Evolutionary conservation across 495 filamentous ascomycete genomes (phyloP), one percentile per base, ranked within the genome.

Genomic region (Viridothelium virens): DNA sequence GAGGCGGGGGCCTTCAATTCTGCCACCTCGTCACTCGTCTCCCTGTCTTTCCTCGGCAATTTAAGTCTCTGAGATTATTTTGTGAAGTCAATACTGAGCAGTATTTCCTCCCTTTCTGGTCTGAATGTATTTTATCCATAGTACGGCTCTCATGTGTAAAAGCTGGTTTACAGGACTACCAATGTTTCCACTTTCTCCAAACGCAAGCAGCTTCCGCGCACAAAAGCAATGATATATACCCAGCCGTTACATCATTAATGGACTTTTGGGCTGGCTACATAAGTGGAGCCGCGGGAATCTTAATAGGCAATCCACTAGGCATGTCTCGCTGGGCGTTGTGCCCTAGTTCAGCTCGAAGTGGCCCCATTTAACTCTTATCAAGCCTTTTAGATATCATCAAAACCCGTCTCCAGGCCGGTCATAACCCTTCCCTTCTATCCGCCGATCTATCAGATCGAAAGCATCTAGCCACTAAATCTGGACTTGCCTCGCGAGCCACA

Each of bases 251-350:
- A 18, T 16, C n/a, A 53, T 53, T 11, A 5, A 47, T 65, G 46
- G 91, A 93, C 76, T 96, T 94, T 77, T 92, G 87, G 88, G 88
- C 85, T 66, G 89, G 91, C 70, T 96, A 96, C 76, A 77, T 93
- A 69, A 91, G 87, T 71, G 92, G 92, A 18, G 90, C 87, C 63
- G 80, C 85, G 4, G 88, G 89, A 53, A 96, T 96, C 69, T 78
- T 94, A 44, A 87, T 96, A 64, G 92, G 92, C 67, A 95, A 94
- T 68, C 92, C 92, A 2, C 79, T 96, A 0, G 92, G 96, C 71
- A 79, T 96, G 2, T 79, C 25, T 25, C 25, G 25, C 25, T 25
- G 25, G 25, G 25, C 25, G 25, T 25, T 25, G 25, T 25, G 25
- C 25, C 25, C 25, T 25, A 25, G 25, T 25, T 25, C 25, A 36